phyloP scores from a whole-genome alignment of 2,329 filamentous ascomycete species.

The Monilinia vaccinii-corymbosi region DNA sequence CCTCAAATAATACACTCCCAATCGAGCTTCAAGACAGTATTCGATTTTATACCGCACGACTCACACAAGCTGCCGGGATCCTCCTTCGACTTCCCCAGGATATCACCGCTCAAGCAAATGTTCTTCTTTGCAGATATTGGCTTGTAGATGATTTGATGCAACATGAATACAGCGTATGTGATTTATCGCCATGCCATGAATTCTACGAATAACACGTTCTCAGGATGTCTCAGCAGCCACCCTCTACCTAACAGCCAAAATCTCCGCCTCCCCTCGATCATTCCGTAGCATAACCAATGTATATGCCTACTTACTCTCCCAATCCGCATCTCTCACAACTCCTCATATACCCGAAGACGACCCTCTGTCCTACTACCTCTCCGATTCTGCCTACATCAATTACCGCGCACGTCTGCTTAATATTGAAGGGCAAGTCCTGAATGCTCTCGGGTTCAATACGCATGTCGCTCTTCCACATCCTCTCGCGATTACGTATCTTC shows the following conservation, averaged over 20 bases:
- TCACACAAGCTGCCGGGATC: conserved; percentile 71
- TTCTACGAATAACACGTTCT: neutral
- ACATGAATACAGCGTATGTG: conserved; percentile 41
- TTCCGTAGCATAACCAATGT: conserved; percentile 76
- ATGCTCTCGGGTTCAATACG: conserved; percentile 69
- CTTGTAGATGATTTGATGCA: conserved; percentile 44
- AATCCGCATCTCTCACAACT: conserved; percentile 36
- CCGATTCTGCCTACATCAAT: conserved; percentile 61
- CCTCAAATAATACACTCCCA: conserved; percentile 50
- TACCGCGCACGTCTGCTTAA: conserved; percentile 56
- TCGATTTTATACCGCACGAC: conserved; percentile 60
- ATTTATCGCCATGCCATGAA: neutral
- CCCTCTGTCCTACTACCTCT: conserved; percentile 55
- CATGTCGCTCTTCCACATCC: conserved; percentile 80
- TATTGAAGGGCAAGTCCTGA: conserved; percentile 71
- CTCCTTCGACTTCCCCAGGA: conserved; percentile 79
- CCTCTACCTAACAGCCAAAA: conserved; percentile 74
- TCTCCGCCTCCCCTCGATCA: conserved; percentile 66
- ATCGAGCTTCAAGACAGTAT: conserved; percentile 62
- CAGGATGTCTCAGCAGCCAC: conserved; percentile 75
- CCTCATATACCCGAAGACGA: conserved; percentile 25
- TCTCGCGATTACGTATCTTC: conserved; percentile 83
- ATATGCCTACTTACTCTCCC: conserved; percentile 69
- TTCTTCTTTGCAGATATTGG: conserved; percentile 77
- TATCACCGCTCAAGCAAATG: conserved; percentile 74